Evolutionary conservation across 73 alveolate species (phyloP).

Genomic region (Paraurostyla sp.): DNA sequence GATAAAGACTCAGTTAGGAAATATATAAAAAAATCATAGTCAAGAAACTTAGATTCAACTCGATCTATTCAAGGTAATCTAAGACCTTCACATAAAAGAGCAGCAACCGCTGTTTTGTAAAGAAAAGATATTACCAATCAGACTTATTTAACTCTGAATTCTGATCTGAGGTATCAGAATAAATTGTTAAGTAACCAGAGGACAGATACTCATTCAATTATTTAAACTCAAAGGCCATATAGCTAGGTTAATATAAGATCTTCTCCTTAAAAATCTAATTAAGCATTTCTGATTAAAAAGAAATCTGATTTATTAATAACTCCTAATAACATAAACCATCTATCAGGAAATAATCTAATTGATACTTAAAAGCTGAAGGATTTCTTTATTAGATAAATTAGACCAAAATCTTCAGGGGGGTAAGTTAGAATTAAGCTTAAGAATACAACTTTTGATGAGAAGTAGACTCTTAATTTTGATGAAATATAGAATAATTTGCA

Average conservation of each 20-base stretch:
- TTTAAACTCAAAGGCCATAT: background rate
- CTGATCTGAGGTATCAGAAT: background rate
- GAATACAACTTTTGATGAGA: background rate
- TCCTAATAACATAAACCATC: background rate
- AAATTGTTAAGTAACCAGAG: background rate
- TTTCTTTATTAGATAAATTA: background rate
- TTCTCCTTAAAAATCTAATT: background rate
- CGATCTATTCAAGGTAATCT: too few relatives aligned
- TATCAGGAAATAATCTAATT: background rate
- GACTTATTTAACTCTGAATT: background rate
- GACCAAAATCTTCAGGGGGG: conserved; percentile 17
- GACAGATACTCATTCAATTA: background rate
- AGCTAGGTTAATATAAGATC: background rate
- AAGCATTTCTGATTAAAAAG: background rate
- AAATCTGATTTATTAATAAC: conserved; percentile 10
- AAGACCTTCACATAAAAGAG: too few relatives aligned
- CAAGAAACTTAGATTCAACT: too few relatives aligned
- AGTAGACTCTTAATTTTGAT: background rate
- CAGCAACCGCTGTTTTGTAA: too few relatives aligned
- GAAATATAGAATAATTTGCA: background rate
- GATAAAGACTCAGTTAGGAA: too few relatives aligned
- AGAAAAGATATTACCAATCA: too few relatives aligned
- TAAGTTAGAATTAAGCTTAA: background rate
- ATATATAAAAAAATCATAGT: too few relatives aligned
- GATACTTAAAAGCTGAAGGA: background rate